Percentiles rank a stretch among this genome's conserved stretches.
phyloP scores from a whole-genome alignment of 352 stramenopile species.

The Elongisporangium senticosum region DNA sequence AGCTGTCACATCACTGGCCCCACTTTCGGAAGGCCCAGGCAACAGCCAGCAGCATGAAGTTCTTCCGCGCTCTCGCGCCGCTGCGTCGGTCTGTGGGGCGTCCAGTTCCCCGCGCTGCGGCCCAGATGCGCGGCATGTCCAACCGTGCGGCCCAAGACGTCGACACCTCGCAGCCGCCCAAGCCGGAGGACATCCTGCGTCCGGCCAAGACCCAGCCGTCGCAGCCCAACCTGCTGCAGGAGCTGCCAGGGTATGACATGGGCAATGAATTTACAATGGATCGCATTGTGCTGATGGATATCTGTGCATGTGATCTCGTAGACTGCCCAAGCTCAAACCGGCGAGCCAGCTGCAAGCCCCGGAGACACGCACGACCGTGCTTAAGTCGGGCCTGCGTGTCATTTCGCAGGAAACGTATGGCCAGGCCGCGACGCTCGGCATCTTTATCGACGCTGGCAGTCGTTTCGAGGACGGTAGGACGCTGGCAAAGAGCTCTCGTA shows the following conservation, averaged over 20 bases:
- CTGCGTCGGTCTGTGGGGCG: background rate
- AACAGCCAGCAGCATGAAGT: slow-evolving; percentile 5
- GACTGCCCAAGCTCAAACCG: slow-evolving; percentile 76
- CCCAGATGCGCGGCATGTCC: slow-evolving; percentile 33
- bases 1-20: slow-evolving; percentile 9
- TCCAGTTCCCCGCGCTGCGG: background rate
- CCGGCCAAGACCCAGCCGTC: slow-evolving; percentile 30
- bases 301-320: slow-evolving; percentile 9
- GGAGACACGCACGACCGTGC: slow-evolving; percentile 88
- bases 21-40: slow-evolving; percentile 8
- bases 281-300: background rate
- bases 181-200: slow-evolving; percentile 54
- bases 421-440: slow-evolving; percentile 91
- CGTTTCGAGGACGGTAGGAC: slow-evolving; percentile 60
- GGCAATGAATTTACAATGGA: background rate
- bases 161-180: slow-evolving; percentile 8
- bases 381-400: slow-evolving; percentile 93
- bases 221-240: slow-evolving; percentile 54
- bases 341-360: slow-evolving; percentile 80
- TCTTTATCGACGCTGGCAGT: slow-evolving; percentile 92
- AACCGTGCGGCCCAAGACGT: slow-evolving; percentile 16
- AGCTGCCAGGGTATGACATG: slow-evolving; percentile 38
- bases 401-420: slow-evolving; percentile 96
- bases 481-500: background rate
- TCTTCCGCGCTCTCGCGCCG: slow-evolving; percentile 3